Evolutionary conservation across 1,284 basidiomycete genomes (phyloP).

Genomic region (Trichosporon inkin): DNA sequence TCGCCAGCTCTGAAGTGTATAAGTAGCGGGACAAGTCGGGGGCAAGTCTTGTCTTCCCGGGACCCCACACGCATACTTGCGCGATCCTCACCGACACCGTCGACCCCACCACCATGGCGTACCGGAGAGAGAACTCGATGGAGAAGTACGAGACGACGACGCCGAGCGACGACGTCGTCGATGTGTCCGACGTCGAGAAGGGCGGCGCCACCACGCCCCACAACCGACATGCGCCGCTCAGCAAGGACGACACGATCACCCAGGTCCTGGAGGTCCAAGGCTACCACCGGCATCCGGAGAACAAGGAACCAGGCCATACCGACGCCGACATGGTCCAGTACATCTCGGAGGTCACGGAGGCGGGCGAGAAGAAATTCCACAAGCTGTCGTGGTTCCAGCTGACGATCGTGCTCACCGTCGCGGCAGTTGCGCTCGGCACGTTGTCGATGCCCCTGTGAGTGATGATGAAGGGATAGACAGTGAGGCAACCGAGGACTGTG

Average conservation of each 20-base stretch:
- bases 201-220: neutral
- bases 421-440: slow-evolving; percentile 19
- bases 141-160: neutral
- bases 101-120: neutral
- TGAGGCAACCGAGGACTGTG: neutral
- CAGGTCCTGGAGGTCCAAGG: slow-evolving; percentile 9
- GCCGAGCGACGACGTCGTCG: neutral
- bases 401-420: slow-evolving; percentile 15
- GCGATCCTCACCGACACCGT: neutral
- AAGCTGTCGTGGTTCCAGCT: slow-evolving; percentile 23
- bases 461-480: neutral
- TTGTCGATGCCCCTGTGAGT: slow-evolving; percentile 20
- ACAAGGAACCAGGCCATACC: neutral
- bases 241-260: slow-evolving; percentile 10
- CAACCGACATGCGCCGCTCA: neutral
- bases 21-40: too few species aligned
- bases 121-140: neutral
- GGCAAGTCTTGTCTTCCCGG: too few species aligned
- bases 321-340: slow-evolving; percentile 19
- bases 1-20: too few species aligned
- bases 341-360: slow-evolving; percentile 9
- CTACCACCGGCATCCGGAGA: neutral
- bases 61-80: too few species aligned
- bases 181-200: neutral
- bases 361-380: slow-evolving; percentile 21